A percentile compares a stretch with the other conserved stretches of the same genome.
phyloP scores from a whole-genome alignment of 1,284 basidiomycete genomes.

The Marasmius tenuissimus region DNA sequence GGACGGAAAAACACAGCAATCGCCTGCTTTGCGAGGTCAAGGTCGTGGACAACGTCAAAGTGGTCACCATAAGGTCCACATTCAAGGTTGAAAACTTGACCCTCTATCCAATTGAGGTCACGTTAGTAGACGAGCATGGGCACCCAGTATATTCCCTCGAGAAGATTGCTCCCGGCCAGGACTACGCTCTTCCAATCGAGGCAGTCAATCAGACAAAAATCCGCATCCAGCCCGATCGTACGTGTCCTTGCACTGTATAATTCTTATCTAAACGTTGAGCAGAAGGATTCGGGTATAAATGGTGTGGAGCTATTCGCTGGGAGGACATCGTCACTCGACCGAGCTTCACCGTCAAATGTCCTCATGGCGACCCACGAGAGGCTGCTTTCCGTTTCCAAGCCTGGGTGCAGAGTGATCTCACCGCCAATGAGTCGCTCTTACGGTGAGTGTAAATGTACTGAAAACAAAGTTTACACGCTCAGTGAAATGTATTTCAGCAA shows the following conservation, averaged over 20 bases:
- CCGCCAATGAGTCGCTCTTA: conserved; percentile 54
- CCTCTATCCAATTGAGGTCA: conserved; percentile 91
- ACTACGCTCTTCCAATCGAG: conserved; percentile 90
- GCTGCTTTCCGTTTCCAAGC: conserved; percentile 96
- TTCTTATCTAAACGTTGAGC: conserved; percentile 6
- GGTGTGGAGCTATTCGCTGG: conserved; percentile 90
- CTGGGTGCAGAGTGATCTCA: conserved; percentile 77
- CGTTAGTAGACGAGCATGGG: conserved; percentile 84
- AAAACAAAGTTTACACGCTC: background rate
- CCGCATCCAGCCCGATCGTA: conserved; percentile 91
- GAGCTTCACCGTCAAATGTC: conserved; percentile 83
- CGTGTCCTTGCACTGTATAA: conserved; percentile 27
- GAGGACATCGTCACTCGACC: conserved; percentile 85
- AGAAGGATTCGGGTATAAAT: conserved; percentile 96
- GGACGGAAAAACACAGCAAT: conserved; percentile 73
- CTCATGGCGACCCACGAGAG: conserved; percentile 80
- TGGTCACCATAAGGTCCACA: conserved; percentile 93
- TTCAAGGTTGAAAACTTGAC: conserved; percentile 94
- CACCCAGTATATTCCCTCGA: conserved; percentile 81
- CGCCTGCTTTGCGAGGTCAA: conserved; percentile 91
- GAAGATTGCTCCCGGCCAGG: conserved; percentile 86
- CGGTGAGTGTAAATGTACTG: conserved; percentile 42
- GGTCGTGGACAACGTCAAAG: conserved; percentile 92
- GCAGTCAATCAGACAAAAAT: conserved; percentile 85
- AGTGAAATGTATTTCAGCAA: conserved; percentile 44